Evolutionary conservation across 345 rosid species (phyloP), one percentile per base, ranked within the genome.

Genomic region (Salix dunnii): DNA sequence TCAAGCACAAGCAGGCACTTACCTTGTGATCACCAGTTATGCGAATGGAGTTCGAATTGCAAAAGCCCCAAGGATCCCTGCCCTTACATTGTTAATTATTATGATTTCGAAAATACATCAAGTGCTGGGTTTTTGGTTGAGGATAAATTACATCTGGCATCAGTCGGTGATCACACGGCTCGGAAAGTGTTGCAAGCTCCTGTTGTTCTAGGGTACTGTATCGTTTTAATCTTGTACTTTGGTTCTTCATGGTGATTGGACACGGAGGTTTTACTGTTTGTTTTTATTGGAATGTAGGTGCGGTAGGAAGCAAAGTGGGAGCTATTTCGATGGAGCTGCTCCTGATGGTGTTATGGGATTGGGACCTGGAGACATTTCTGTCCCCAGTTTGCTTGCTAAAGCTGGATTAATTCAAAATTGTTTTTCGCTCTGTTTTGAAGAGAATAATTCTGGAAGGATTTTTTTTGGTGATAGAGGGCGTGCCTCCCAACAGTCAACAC

Each of bases 281-380:
- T 16, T 63, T 51, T 20, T 46, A 23, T 43, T 70, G 64, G 77
- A 74, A 35, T 65, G 67, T 82, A 94, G 98, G 78, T 94, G 98
- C 86, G 98, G 97, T 74, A 91, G 83, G 92, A 94, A 87, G 84
- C 97, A 94, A 84, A 91, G 87, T 80, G 98, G 98, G 40, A 88
- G 62, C 7, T 94, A 86, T 83, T 83, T 94, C 83, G 82, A 85
- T 61, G 97, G 96, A 38, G 85, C 78, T 80, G 97, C 97, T 69
- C 97, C 97, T 67, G 97, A 94, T 85, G 98, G 98, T 79, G 86
- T 94, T 73, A 84, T 91, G 94, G 98, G 97, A 38, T 85, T 94
- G 83, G 98, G 98, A 35, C 89, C 77, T 72, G 87, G 91, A 51
- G 94, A 91, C 27, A 85, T 88, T 78, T 89, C 97, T 51, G 96